A percentile compares a stretch with the other conserved stretches of the same genome.
phyloP scores from a whole-genome alignment of 768 basidiomycete species.

The Guyanaporus albipodus region DNA sequence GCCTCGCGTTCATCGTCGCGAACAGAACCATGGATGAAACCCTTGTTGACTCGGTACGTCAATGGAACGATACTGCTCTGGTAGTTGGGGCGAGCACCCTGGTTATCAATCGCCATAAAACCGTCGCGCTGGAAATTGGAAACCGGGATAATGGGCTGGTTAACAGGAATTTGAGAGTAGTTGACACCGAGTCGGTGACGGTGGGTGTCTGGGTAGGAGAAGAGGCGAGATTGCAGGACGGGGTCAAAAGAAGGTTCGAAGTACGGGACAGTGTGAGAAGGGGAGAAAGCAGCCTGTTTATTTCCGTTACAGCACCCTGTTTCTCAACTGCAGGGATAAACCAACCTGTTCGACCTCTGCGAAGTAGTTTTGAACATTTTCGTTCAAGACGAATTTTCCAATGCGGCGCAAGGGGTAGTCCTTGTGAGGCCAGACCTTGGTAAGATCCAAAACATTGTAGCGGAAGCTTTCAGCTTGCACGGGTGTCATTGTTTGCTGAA shows the following conservation, averaged over 20 bases:
- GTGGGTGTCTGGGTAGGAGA: slow-evolving; percentile 91
- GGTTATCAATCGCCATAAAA: slow-evolving; percentile 59
- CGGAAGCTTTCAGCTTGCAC: slow-evolving; percentile 88
- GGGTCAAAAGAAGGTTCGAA: slow-evolving; percentile 90
- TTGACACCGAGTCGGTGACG: slow-evolving; percentile 79
- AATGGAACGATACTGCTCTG: slow-evolving; percentile 74
- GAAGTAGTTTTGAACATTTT: slow-evolving; percentile 85
- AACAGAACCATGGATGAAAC: slow-evolving; percentile 39
- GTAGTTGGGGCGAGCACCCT: slow-evolving; percentile 87
- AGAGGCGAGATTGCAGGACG: slow-evolving; percentile 89
- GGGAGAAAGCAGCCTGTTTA: slow-evolving; percentile 71
- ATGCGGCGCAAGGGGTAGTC: slow-evolving; percentile 86
- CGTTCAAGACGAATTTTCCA: slow-evolving; percentile 79
- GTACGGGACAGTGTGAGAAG: slow-evolving; percentile 83
- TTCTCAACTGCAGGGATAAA: slow-evolving; percentile 26
- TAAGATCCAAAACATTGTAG: slow-evolving; percentile 88
- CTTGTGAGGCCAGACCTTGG: slow-evolving; percentile 87
- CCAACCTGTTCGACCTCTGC: slow-evolving; percentile 90
- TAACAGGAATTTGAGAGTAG: slow-evolving; percentile 86
- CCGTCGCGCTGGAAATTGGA: slow-evolving; percentile 96
- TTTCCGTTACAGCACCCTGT: slow-evolving; percentile 6
- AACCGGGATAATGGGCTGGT: slow-evolving; percentile 67
- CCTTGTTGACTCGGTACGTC: slow-evolving; percentile 50
- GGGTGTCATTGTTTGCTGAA: slow-evolving; percentile 87
- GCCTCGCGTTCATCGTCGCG: slow-evolving; percentile 37